Percentiles rank a stretch among this genome's conserved stretches.
Evolutionary conservation across 371 early-diverging fungal species (phyloP).

Genomic region (Lichtheimia ramosa): DNA sequence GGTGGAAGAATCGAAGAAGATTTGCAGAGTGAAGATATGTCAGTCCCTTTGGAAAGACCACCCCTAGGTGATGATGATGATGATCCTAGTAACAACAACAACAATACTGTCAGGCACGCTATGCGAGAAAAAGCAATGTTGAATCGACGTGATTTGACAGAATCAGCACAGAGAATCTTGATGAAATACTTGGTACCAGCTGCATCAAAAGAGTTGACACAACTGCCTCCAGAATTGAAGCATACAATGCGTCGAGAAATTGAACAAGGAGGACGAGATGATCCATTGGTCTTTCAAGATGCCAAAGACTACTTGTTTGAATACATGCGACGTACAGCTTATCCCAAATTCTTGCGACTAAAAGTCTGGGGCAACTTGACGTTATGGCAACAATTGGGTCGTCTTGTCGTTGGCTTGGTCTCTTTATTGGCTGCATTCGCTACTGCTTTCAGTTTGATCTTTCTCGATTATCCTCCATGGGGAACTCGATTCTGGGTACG

Average conservation of each 20-base stretch:
- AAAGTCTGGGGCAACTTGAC: slow-evolving; percentile 64
- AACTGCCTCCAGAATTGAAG: slow-evolving; percentile 39
- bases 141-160: slow-evolving; percentile 53
- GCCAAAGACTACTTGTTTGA: slow-evolving; percentile 61
- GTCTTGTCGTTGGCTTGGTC: slow-evolving; percentile 54
- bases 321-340: slow-evolving; percentile 56
- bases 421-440: slow-evolving; percentile 58
- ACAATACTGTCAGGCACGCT: neutral
- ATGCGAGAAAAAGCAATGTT: slow-evolving; percentile 23
- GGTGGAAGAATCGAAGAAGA: neutral
- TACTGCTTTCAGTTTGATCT: slow-evolving; percentile 53
- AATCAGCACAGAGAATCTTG: slow-evolving; percentile 61
- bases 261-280: slow-evolving; percentile 47
- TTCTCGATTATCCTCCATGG: slow-evolving; percentile 55
- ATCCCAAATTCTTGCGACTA: slow-evolving; percentile 59
- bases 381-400: slow-evolving; percentile 49
- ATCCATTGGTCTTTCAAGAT: slow-evolving; percentile 57
- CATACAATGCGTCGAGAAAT: slow-evolving; percentile 31
- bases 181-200: slow-evolving; percentile 55
- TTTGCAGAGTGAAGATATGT: slow-evolving; percentile 2
- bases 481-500: slow-evolving; percentile 56
- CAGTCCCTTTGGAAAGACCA: slow-evolving; percentile 7
- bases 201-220: slow-evolving; percentile 52
- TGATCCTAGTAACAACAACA: neutral
- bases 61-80: neutral